phyloP scores from a whole-genome alignment of 1,284 basidiomycete species.

The Fomitopsis betulina region DNA sequence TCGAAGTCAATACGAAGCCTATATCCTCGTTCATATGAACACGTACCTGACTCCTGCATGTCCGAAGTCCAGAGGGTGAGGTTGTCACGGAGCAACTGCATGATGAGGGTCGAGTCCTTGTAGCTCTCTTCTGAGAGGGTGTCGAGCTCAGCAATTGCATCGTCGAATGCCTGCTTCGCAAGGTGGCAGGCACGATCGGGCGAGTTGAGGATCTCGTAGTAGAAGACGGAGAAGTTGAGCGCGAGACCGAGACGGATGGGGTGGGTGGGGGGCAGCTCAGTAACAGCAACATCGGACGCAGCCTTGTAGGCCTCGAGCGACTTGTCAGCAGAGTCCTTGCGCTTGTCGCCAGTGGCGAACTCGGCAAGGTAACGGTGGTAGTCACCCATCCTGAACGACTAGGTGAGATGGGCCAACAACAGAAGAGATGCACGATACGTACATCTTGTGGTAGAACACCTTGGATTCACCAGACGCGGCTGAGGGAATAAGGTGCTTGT shows the following conservation, averaged over 20 bases:
- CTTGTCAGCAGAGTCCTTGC: slow-evolving; percentile 98
- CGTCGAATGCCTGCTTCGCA: slow-evolving; percentile 99
- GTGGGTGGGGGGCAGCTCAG: slow-evolving; percentile 97
- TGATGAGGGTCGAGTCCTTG: slow-evolving; percentile 98
- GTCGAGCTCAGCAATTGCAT: slow-evolving; percentile 99
- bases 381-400: slow-evolving; percentile 88
- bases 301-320: slow-evolving; percentile 99
- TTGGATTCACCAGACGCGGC: slow-evolving; percentile 98
- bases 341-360: slow-evolving; percentile 98
- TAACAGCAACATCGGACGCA: slow-evolving; percentile 96
- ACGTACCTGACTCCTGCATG: slow-evolving; percentile 86
- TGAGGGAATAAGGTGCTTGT: slow-evolving; percentile 98
- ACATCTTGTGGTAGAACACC: slow-evolving; percentile 99
- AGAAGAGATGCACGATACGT: slow-evolving; percentile 23
- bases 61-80: slow-evolving; percentile 97
- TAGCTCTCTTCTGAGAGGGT: slow-evolving; percentile 99
- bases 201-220: slow-evolving; percentile 99
- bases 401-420: not conserved
- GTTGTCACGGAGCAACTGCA: slow-evolving; percentile 99
- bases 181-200: slow-evolving; percentile 99
- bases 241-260: slow-evolving; percentile 99
- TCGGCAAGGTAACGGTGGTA: slow-evolving; percentile 99
- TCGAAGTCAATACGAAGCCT: not conserved
- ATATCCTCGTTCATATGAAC: not conserved
- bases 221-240: slow-evolving; percentile 99